Percentiles rank a stretch among this genome's conserved stretches.
These are phyloP conservation scores for Pulveroboletus sp. DNA, from an alignment of 1,284 basidiomycete species.

Conservation along the genomic window DNA sequence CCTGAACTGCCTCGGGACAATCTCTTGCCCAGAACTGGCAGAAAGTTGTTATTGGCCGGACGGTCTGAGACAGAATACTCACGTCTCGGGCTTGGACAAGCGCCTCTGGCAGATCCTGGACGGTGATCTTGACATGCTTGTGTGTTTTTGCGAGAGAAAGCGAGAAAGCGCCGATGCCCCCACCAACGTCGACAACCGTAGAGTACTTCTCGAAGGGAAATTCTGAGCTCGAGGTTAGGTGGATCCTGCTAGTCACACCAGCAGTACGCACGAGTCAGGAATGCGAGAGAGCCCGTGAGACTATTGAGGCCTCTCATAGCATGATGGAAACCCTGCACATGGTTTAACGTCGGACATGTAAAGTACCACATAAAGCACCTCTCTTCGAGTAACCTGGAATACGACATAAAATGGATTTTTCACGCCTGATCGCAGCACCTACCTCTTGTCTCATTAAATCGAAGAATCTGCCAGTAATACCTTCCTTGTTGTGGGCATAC, in stretches of 20 bases:
- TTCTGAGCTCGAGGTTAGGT: slow-evolving; percentile 14
- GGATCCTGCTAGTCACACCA: too few species aligned
- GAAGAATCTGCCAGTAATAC: slow-evolving; percentile 30
- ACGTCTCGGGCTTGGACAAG: slow-evolving; percentile 30
- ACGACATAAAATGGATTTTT: not conserved
- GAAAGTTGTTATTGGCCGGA: too few species aligned
- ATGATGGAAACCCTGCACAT: slow-evolving; percentile 19
- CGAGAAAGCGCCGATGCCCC: slow-evolving; percentile 33
- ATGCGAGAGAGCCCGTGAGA: slow-evolving; percentile 29
- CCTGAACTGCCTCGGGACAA: too few species aligned
- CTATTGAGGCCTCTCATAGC: slow-evolving; percentile 28
- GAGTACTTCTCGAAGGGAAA: slow-evolving; percentile 31
- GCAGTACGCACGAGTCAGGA: slow-evolving; percentile 23
- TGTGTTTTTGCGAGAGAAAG: slow-evolving; percentile 27
- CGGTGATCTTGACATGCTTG: slow-evolving; percentile 30
- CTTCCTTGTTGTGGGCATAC: slow-evolving; percentile 19
- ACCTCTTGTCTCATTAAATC: slow-evolving; percentile 28
- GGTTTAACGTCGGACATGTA: not conserved
- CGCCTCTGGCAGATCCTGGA: slow-evolving; percentile 33
- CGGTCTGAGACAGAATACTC: not conserved
- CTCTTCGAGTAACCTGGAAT: slow-evolving; percentile 20
- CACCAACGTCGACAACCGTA: slow-evolving; percentile 34
- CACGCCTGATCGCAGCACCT: not conserved
- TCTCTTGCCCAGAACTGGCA: too few species aligned
- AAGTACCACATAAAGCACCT: slow-evolving; percentile 10